Evolutionary conservation across 805 yeast species (phyloP).

Genomic region (Hanseniaspora lachancei): DNA sequence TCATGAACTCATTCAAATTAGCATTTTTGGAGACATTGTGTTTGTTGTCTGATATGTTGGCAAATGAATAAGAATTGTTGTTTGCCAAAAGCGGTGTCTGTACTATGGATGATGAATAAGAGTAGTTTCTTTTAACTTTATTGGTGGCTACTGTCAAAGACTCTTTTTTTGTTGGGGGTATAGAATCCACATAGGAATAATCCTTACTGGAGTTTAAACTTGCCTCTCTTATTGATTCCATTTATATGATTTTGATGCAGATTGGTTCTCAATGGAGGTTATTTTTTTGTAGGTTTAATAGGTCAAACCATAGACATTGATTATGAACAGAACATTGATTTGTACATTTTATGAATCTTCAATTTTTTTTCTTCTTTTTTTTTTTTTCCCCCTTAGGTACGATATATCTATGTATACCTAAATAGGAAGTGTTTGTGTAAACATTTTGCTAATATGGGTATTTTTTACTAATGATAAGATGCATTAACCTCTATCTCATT

Average conservation of each 20-base stretch:
- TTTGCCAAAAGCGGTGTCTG: slow-evolving; percentile 11
- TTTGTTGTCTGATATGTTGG: slow-evolving; percentile 29
- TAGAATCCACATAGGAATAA: background rate
- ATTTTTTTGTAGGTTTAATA: too few relatives aligned
- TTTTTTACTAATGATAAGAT: background rate
- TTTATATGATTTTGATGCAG: background rate
- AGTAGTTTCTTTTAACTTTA: background rate
- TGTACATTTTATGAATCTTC: background rate
- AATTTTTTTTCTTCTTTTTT: background rate
- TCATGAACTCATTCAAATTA: slow-evolving; percentile 5
- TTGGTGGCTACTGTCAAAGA: slow-evolving; percentile 3
- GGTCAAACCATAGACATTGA: too few relatives aligned
- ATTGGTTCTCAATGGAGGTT: background rate
- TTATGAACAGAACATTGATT: background rate
- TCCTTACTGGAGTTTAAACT: background rate
- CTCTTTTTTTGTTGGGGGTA: background rate
- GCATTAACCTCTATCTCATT: too few relatives aligned
- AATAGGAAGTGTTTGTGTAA: background rate
- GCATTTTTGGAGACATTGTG: slow-evolving; percentile 1
- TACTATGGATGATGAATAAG: slow-evolving; percentile 1
- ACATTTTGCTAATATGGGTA: background rate
- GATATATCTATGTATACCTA: background rate
- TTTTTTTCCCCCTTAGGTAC: background rate
- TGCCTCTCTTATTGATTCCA: slow-evolving; percentile 4
- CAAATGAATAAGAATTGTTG: slow-evolving; percentile 23